Percentiles rank a stretch among this genome's conserved stretches.
These are phyloP conservation scores for Cymbopogon flexuosus DNA, from an alignment of 202 grass and related monocot genomes.

Conservation along the genomic window DNA sequence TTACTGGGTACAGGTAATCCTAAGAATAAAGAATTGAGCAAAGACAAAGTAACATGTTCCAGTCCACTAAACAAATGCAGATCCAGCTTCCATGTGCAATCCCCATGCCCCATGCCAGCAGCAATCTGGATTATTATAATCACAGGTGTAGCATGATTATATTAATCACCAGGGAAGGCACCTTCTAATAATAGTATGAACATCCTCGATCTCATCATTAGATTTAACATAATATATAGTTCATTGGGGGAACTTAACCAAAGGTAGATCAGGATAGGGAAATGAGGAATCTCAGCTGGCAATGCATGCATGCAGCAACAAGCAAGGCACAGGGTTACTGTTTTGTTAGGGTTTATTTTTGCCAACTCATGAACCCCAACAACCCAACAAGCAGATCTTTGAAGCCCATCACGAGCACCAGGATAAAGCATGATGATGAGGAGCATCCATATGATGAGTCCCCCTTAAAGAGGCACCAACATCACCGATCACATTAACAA, in stretches of 20 bases:
- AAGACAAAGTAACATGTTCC: conserved; percentile 26
- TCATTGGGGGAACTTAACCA: conserved; percentile 33
- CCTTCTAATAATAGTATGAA: conserved; percentile 22
- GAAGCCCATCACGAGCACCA: conserved; percentile 43
- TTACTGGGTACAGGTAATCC: background rate
- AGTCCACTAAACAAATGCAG: conserved; percentile 6
- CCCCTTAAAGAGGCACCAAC: conserved; percentile 42
- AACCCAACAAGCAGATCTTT: conserved; percentile 63
- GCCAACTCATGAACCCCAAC: conserved; percentile 66
- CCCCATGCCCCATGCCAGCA: conserved; percentile 8
- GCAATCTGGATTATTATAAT: conserved; percentile 23
- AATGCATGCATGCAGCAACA: background rate
- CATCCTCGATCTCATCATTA: conserved; percentile 18
- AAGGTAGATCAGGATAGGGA: conserved; percentile 47
- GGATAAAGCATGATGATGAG: conserved; percentile 43
- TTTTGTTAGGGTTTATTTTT: conserved; percentile 47
- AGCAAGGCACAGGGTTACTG: background rate
- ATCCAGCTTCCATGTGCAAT: conserved; percentile 24
- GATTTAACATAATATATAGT: conserved; percentile 11
- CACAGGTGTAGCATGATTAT: conserved; percentile 27
- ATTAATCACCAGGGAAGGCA: conserved; percentile 18
- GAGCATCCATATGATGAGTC: conserved; percentile 43
- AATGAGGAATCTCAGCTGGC: conserved; percentile 35
- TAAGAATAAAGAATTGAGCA: background rate
- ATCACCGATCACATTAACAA: conserved; percentile 29